Evolutionary conservation across 2,329 filamentous ascomycete species (phyloP), one percentile per base, ranked within the genome.

Genomic region (Talaromyces sp.): DNA sequence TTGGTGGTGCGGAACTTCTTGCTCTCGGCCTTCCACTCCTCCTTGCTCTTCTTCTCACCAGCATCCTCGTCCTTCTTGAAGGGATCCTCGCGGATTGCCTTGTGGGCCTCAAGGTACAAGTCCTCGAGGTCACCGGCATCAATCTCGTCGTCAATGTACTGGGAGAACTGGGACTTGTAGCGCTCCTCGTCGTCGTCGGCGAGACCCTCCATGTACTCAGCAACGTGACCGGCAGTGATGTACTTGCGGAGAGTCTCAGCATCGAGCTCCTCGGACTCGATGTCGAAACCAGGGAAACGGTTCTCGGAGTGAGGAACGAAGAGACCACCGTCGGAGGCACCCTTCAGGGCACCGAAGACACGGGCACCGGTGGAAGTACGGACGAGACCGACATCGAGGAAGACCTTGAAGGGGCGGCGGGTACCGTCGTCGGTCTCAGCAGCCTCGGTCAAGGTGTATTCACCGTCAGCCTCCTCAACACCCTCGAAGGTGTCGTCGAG

Each of bases 131-230:
- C 92, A 75, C 97, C 95, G 68, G 95, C 93, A 85, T 98, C 93
- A 70, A 99, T 81, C 74, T 96, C 95, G 77, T 96, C 92, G 70
- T 99, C 93, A 72, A 96, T 90, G 87, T 99, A 99, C 83, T 95
- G 89, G 81, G 88, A 85, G 90, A 99, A 99, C 86, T 99, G 95
- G 74, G 87, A 88, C 87, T 93, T 93, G 91, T 92, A 99, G 79
- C 95, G 93, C 88, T 99, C 95, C 90, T 99, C 95, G 78, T 99
- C 95, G 79, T 99, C 95, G 76, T 99, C 95, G 82, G 95, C 95
- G 69, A 99, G 91, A 65, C 90, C 95, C 89, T 99, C 95, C 95
- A 99, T 99, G 89, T 99, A 99, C 88, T 99, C 95, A 72, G 93
- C 93, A 69, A 99, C 91, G 88, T 99, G 95, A 67, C 95, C 93